Evolutionary conservation across 2,329 filamentous ascomycete species (phyloP).

Genomic region (Diaporthe nobilis): DNA sequence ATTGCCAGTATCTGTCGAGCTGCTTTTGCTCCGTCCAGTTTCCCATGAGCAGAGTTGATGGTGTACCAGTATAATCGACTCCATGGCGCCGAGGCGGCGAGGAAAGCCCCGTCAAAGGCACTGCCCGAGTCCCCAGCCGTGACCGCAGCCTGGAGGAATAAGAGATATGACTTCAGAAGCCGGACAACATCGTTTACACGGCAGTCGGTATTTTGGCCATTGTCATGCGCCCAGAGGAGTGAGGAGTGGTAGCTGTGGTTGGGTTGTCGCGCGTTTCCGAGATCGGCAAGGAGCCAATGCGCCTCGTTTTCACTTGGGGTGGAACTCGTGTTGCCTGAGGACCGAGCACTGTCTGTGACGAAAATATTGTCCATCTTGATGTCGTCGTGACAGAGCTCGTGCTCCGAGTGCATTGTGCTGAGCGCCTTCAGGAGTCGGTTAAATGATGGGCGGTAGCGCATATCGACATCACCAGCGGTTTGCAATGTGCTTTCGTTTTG

Average conservation of each 20-base stretch:
- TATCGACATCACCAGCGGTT: conserved; percentile 49
- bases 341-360: conserved; percentile 35
- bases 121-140: conserved; percentile 36
- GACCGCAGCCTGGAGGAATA: conserved; percentile 47
- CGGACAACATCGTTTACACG: conserved; percentile 51
- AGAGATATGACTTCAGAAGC: conserved; percentile 50
- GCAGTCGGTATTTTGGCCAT: conserved; percentile 50
- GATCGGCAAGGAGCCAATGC: conserved; percentile 51
- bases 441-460: conserved; percentile 49
- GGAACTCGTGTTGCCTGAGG: neutral
- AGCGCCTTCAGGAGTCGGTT: conserved; percentile 48
- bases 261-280: conserved; percentile 51
- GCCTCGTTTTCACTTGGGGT: conserved; percentile 34
- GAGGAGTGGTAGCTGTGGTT: conserved; percentile 51
- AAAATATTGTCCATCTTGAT: conserved; percentile 53
- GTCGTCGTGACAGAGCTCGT: conserved; percentile 52
- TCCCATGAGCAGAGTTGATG: conserved; percentile 13
- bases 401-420: conserved; percentile 46
- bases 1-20: conserved; percentile 29
- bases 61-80: conserved; percentile 49
- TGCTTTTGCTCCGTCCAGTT: conserved; percentile 4
- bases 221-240: conserved; percentile 48
- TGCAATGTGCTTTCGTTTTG: conserved; percentile 38
- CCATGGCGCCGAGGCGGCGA: conserved; percentile 45
- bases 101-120: conserved; percentile 48